These are phyloP conservation scores for Pseudocercospora eumusae DNA, from an alignment of 2,329 filamentous ascomycete genomes.

Conservation along the genomic window DNA sequence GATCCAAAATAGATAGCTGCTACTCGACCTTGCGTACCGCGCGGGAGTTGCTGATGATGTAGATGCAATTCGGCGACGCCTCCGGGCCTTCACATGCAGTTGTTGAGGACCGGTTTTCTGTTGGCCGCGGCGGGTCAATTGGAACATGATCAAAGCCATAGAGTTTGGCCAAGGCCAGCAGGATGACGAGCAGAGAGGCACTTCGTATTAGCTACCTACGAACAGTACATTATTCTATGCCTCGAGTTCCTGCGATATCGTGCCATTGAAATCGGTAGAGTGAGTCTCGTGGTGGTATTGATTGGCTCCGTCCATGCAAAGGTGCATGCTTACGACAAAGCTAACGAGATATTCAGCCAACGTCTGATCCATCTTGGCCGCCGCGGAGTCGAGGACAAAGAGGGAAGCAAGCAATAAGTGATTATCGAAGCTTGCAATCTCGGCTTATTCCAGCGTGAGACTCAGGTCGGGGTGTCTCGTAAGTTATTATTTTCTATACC, in stretches of 20 bases:
- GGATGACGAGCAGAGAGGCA: neutral
- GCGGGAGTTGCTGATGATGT: neutral
- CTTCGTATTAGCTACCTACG: constrained; percentile 6
- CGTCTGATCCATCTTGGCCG: neutral
- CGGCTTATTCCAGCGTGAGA: no score
- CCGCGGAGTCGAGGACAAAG: neutral
- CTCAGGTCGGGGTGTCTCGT: no score
- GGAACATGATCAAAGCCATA: no score
- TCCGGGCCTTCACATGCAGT: neutral
- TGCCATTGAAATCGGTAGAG: neutral
- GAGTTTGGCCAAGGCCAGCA: neutral
- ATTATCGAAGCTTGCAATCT: neutral
- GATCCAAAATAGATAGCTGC: constrained; percentile 6
- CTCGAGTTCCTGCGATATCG: neutral
- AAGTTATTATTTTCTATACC: no score
- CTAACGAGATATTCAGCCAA: no score
- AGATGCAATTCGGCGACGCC: neutral
- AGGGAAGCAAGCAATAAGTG: neutral
- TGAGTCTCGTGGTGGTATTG: neutral
- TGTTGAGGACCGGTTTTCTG: neutral
- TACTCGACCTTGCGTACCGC: constrained; percentile 3
- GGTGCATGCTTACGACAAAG: constrained; percentile 6
- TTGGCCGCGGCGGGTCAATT: neutral
- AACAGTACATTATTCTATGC: neutral
- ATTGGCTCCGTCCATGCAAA: neutral